Conservation (phyloP, 495 filamentous ascomycete species). For the Penicillium longicatenatum region DNA sequence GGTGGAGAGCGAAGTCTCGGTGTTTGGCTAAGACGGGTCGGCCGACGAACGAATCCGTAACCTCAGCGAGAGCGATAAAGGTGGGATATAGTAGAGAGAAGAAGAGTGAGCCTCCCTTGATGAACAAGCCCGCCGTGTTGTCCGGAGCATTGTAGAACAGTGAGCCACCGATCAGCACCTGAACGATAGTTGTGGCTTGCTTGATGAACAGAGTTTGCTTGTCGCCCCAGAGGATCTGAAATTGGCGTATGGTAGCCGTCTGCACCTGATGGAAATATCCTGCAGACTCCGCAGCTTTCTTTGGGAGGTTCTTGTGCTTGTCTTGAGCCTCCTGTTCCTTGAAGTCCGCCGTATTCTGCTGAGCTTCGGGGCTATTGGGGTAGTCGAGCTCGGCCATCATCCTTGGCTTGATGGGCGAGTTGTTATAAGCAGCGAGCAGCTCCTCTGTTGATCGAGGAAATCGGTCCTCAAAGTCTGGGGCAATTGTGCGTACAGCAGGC, state of each 20-base stretch:
- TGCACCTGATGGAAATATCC: slow-evolving; percentile 57
- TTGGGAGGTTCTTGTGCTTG: slow-evolving; percentile 35
- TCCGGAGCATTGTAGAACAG: slow-evolving; percentile 40
- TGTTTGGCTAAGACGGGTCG: slow-evolving; percentile 75
- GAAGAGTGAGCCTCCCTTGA: slow-evolving; percentile 59
- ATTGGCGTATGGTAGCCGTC: slow-evolving; percentile 52
- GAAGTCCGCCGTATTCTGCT: slow-evolving; percentile 46
- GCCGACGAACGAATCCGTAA: slow-evolving; percentile 66
- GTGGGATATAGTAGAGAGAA: slow-evolving; percentile 73
- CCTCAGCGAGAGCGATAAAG: slow-evolving; percentile 68
- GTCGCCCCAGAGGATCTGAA: slow-evolving; percentile 61
- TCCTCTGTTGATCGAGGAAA: slow-evolving; percentile 58
- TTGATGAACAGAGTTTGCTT: slow-evolving; percentile 61
- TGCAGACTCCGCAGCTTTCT: slow-evolving; percentile 43
- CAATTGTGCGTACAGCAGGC: slow-evolving; percentile 63
- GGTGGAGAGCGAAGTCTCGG: slow-evolving; percentile 70
- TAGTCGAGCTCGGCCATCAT: no score
- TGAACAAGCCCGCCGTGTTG: slow-evolving; percentile 45
- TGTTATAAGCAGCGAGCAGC: no score
- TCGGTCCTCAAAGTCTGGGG: slow-evolving; percentile 62
- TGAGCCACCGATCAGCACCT: slow-evolving; percentile 42
- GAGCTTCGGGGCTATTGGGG: no score
- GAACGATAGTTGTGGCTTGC: slow-evolving; percentile 40
- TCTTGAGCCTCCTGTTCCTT: slow-evolving; percentile 45
- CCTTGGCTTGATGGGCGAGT: no score